A percentile compares a stretch with the other conserved stretches of the same genome.
phyloP scores from a whole-genome alignment of 768 basidiomycete genomes.

The Dacryopinax primogenitus region DNA sequence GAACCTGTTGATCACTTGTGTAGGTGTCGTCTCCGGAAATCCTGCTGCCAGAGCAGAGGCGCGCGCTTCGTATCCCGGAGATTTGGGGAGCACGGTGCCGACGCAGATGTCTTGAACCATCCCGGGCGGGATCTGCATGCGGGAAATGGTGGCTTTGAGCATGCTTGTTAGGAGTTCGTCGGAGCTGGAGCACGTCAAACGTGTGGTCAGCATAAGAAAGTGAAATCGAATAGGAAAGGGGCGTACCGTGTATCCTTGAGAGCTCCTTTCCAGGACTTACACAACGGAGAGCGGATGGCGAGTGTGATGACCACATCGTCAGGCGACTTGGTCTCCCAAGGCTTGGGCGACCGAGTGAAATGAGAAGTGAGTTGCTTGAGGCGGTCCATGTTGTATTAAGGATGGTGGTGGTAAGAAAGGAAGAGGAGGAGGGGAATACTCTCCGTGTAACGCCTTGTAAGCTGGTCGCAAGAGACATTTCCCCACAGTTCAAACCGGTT shows the following conservation, averaged over 20 bases:
- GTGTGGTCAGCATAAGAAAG: neutral
- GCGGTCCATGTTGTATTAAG: constrained; percentile 38
- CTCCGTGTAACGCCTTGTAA: no score
- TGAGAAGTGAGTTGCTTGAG: constrained; percentile 55
- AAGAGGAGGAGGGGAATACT: neutral
- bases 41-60: constrained; percentile 68
- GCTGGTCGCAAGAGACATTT: no score
- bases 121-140: constrained; percentile 47
- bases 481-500: no score
- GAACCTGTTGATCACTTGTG: constrained; percentile 65
- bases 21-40: constrained; percentile 60
- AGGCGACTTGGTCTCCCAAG: constrained; percentile 46
- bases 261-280: constrained; percentile 53
- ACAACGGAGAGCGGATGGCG: constrained; percentile 32
- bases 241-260: constrained; percentile 49
- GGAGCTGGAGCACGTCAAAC: constrained; percentile 10
- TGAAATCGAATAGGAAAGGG: neutral
- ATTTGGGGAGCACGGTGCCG: constrained; percentile 44
- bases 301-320: constrained; percentile 76
- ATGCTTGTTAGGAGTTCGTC: constrained; percentile 35
- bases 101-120: constrained; percentile 67
- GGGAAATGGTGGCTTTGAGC: constrained; percentile 48
- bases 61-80: constrained; percentile 53
- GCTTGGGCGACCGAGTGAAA: constrained; percentile 37
- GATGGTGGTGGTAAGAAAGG: neutral